Evolutionary conservation across 2,329 filamentous ascomycete species (phyloP).

Genomic region (Pyrenochaeta sp.): DNA sequence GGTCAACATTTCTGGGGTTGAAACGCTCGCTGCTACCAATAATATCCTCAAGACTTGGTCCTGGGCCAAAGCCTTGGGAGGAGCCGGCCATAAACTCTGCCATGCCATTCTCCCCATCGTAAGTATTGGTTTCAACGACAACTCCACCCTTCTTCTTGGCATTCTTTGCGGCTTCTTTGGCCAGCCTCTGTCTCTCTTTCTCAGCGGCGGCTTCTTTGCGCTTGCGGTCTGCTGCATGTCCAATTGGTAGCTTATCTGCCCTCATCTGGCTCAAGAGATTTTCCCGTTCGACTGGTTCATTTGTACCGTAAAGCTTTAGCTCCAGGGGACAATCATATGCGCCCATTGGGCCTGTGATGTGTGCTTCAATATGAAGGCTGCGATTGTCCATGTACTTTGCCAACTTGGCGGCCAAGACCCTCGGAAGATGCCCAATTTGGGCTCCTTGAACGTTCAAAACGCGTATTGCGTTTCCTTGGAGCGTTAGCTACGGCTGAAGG

Average conservation of each 20-base stretch:
- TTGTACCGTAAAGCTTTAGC: conserved; percentile 73
- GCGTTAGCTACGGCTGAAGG: not conserved
- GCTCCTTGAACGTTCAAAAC: conserved; percentile 76
- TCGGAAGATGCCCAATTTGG: conserved; percentile 82
- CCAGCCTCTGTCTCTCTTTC: conserved; percentile 61
- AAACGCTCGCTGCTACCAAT: conserved; percentile 71
- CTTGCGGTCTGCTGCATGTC: conserved; percentile 51
- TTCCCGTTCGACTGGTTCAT: conserved; percentile 60
- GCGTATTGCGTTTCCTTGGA: conserved; percentile 71
- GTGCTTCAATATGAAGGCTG: conserved; percentile 71
- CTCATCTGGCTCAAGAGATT: conserved; percentile 69
- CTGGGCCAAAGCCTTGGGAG: conserved; percentile 39
- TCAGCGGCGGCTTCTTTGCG: conserved; percentile 62
- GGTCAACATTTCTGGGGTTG: conserved; percentile 69
- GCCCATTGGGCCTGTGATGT: conserved; percentile 71
- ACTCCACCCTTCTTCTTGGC: conserved; percentile 44
- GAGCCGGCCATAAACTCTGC: conserved; percentile 34
- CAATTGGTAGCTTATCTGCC: conserved; percentile 66
- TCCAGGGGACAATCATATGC: conserved; percentile 75
- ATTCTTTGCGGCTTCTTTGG: conserved; percentile 43
- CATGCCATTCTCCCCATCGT: conserved; percentile 33
- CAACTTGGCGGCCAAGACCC: conserved; percentile 72
- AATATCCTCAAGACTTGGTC: conserved; percentile 67
- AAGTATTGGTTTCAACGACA: conserved; percentile 42
- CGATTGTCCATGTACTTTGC: conserved; percentile 68